Evolutionary conservation across 2,329 filamentous ascomycete genomes (phyloP), one percentile per base, ranked within the genome.

Genomic region (Rutstroemia sp.): DNA sequence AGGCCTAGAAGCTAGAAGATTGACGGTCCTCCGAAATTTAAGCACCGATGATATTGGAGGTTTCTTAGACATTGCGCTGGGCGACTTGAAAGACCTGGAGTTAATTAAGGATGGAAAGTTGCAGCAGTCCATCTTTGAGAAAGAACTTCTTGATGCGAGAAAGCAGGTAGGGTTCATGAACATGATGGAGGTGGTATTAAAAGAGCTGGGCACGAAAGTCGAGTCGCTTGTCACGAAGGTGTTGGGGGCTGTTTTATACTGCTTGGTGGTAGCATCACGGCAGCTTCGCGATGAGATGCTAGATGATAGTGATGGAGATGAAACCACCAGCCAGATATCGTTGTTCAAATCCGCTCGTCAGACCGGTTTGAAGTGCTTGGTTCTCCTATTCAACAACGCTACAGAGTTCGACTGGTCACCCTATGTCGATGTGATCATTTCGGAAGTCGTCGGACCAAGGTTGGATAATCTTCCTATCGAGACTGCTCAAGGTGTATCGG

Each of bases 131-230:
- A 68, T 77, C 1, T 80, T 91, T 49, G 70, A 76, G 1, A 72
- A 77, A 27, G 81, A 88, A 46, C 60, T 87, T 12, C 73, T 92
- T 25, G 79, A 82, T 16, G 73, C 80, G 10, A 83, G 92, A 65
- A 94, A 92, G 70, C 92, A 96, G 70, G 81, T 94, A 57, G 94
- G 95, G 75, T 83, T 96, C 68, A 75, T 96, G 51, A 95, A 95
- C 68, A 94, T 97, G 89, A 78, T 94, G 50, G 86, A 91, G 58
- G 84, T 92, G 10, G 83, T 97, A 69, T 83, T 97, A 58, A 87
- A 87, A 57, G 90, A 94, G 53, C 80, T 97, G 38, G 90, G 92
- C 53, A 83, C 80, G 5, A 86, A 85, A 54, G 82, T 95, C 54
- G 72, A 77, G 2, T 80, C 83, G 0, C 92, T 88, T 64, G 79